These are phyloP conservation scores for Cardamine occulta DNA, from an alignment of 345 rosid genomes.

Conservation along the genomic window DNA sequence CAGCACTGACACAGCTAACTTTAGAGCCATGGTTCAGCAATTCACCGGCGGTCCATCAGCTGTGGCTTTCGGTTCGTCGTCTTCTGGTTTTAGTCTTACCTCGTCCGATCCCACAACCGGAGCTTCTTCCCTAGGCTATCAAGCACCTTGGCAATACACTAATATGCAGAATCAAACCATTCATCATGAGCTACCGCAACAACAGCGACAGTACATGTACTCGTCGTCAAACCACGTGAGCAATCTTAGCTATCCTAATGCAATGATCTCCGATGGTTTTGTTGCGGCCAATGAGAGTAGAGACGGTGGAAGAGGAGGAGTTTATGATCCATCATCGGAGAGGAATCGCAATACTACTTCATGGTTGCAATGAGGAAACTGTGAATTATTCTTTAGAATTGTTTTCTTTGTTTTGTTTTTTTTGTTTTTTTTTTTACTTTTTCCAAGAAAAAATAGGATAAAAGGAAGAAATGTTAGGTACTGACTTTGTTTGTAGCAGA, in stretches of 20 bases:
- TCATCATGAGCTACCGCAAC: constrained; percentile 17
- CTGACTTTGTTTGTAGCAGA: constrained; percentile 41
- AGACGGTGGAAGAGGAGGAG: constrained; percentile 26
- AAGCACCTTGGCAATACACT: constrained; percentile 36
- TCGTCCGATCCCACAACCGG: constrained; percentile 22
- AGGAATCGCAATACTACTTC: constrained; percentile 21
- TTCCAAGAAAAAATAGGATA: background rate
- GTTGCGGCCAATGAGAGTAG: constrained; percentile 17
- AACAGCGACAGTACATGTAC: constrained; percentile 27
- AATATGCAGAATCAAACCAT: constrained; percentile 17
- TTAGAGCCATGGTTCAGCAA: constrained; percentile 96
- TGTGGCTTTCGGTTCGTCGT: constrained; percentile 68
- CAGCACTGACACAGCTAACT: constrained; percentile 82
- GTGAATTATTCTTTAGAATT: background rate
- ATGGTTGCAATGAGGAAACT: constrained; percentile 32
- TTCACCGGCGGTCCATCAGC: constrained; percentile 93
- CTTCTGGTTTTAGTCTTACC: constrained; percentile 35
- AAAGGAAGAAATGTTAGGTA: constrained; percentile 37
- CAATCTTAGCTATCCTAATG: constrained; percentile 26
- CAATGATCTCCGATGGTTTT: constrained; percentile 28
- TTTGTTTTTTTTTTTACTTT: background rate
- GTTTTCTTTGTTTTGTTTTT: background rate
- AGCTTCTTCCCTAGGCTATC: constrained; percentile 24
- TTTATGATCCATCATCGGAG: constrained; percentile 29
- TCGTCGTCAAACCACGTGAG: constrained; percentile 12